A percentile compares a stretch with the other conserved stretches of the same genome.
Conservation (phyloP, 768 basidiomycete species). For the Pisolithus sp. region DNA sequence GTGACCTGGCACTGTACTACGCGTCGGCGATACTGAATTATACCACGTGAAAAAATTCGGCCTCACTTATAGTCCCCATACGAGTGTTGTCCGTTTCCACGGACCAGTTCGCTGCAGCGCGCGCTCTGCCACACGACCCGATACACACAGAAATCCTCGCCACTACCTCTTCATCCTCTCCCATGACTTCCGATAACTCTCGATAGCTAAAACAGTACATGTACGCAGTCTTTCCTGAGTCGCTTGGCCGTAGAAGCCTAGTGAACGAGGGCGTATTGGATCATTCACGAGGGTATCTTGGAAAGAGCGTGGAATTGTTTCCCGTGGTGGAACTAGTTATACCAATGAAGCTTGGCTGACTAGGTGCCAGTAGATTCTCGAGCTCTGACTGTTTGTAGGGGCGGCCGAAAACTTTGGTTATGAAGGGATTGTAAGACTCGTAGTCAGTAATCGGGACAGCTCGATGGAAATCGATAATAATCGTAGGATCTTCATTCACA, state of each 20-base stretch:
- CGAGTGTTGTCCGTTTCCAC: not conserved
- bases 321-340: slow-evolving; percentile 2
- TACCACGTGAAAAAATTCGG: too few species aligned
- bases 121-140: not conserved
- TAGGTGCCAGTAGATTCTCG: slow-evolving; percentile 3
- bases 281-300: slow-evolving; percentile 4
- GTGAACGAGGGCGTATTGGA: too few species aligned
- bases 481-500: too few species aligned
- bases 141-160: not conserved
- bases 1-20: not conserved
- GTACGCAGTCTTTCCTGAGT: not conserved
- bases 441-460: slow-evolving; percentile 4
- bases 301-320: not conserved
- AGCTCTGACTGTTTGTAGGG: not conserved
- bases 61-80: not conserved
- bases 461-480: not conserved
- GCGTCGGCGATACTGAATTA: too few species aligned
- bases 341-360: not conserved
- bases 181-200: not conserved
- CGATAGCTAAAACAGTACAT: too few species aligned
- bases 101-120: not conserved
- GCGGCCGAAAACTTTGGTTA: not conserved
- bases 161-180: not conserved
- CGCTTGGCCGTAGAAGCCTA: too few species aligned
- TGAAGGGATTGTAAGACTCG: slow-evolving; percentile 1